These are phyloP conservation scores for Pseudonitzschia multistriata DNA, from an alignment of 108 stramenopile genomes.

Conservation along the genomic window DNA sequence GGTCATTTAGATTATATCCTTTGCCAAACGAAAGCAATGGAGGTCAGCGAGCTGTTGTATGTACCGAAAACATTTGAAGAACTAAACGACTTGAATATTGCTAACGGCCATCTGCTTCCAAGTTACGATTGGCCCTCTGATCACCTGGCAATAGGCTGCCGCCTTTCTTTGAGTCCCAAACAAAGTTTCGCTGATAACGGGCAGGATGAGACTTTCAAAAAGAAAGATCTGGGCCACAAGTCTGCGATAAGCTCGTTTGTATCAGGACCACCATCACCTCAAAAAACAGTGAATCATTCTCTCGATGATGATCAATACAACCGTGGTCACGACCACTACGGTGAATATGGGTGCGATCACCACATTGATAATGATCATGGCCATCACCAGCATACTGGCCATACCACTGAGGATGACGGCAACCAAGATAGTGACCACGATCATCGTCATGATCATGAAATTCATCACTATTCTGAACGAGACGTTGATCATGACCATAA, in stretches of 20 bases:
- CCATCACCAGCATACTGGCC: too few species aligned
- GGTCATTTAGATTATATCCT: conserved; percentile 83
- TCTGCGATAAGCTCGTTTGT: background rate
- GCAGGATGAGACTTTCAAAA: background rate
- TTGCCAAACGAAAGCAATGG: conserved; percentile 33
- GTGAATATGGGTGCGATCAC: background rate
- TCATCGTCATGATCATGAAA: background rate
- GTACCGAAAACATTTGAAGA: conserved; percentile 64
- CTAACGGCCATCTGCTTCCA: conserved; percentile 73
- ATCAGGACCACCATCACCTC: background rate
- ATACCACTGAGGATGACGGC: too few species aligned
- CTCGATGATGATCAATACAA: background rate
- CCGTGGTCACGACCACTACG: background rate
- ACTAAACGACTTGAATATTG: conserved; percentile 39
- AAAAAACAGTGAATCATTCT: too few species aligned
- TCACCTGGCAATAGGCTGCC: conserved; percentile 79
- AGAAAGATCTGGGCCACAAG: background rate
- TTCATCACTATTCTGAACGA: background rate
- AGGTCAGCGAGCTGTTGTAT: conserved; percentile 41
- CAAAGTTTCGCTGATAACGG: background rate
- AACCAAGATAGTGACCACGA: background rate
- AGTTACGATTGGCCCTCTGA: conserved; percentile 83
- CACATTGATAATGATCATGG: background rate
- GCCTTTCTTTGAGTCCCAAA: conserved; percentile 30
- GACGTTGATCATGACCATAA: background rate